Evolutionary conservation across 148 eudicot species (phyloP).

Genomic region (Arctostaphylos glauca): DNA sequence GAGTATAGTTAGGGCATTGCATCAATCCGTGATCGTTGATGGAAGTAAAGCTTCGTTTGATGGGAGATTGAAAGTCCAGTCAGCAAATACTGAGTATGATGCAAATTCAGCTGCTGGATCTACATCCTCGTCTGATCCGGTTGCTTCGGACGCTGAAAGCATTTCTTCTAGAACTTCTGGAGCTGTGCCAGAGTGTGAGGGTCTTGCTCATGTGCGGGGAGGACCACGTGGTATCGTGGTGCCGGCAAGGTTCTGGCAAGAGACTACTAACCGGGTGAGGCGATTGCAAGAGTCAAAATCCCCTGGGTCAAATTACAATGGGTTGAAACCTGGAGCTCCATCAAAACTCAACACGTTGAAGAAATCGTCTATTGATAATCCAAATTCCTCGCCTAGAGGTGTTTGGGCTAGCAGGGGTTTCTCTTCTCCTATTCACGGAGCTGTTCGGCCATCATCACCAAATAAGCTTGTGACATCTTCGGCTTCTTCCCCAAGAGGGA

Average conservation of each 20-base stretch:
- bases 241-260: constrained; percentile 61
- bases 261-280: constrained; percentile 36
- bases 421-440: constrained; percentile 59
- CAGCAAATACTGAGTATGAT: constrained; percentile 16
- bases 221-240: constrained; percentile 52
- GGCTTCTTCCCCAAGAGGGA: constrained; percentile 41
- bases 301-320: constrained; percentile 33
- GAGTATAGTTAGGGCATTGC: constrained; percentile 45
- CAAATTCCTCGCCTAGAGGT: constrained; percentile 44
- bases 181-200: constrained; percentile 28
- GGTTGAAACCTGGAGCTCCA: constrained; percentile 21
- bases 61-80: constrained; percentile 25
- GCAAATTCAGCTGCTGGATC: constrained; percentile 26
- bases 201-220: constrained; percentile 22
- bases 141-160: constrained; percentile 51
- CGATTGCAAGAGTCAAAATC: constrained; percentile 48
- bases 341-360: constrained; percentile 31
- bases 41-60: constrained; percentile 15
- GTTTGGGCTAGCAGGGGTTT: constrained; percentile 38
- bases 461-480: constrained; percentile 23
- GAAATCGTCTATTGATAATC: constrained; percentile 30
- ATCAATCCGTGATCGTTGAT: constrained; percentile 35
- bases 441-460: constrained; percentile 37
- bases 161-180: constrained; percentile 50
- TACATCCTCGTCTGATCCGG: constrained; percentile 29